These are phyloP conservation scores for Cladosporium sp. DNA, from an alignment of 2,329 filamentous ascomycete species.

Conservation along the genomic window DNA sequence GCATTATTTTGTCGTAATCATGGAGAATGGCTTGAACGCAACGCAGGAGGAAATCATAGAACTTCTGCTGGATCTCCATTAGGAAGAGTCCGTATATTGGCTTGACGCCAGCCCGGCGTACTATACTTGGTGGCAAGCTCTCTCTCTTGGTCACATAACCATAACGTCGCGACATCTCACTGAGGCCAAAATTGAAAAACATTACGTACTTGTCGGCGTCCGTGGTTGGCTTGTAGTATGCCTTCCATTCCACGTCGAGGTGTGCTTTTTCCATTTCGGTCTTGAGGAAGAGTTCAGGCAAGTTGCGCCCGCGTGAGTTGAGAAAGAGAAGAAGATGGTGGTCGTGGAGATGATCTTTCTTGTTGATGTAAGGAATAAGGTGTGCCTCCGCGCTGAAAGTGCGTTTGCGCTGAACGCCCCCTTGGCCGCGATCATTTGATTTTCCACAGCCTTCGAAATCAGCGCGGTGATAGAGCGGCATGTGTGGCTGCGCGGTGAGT, in stretches of 20 bases:
- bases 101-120: background rate
- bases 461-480: constrained; percentile 48
- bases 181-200: background rate
- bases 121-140: background rate
- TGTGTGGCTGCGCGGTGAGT: constrained; percentile 47
- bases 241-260: constrained; percentile 26
- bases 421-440: constrained; percentile 16
- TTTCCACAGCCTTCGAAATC: constrained; percentile 43
- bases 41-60: constrained; percentile 47
- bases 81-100: constrained; percentile 37
- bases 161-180: constrained; percentile 25
- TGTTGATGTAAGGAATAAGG: constrained; percentile 55
- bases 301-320: constrained; percentile 48
- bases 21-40: constrained; percentile 49
- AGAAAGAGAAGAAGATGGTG: constrained; percentile 49
- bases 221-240: too few species aligned
- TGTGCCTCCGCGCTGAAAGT: constrained; percentile 32
- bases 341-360: constrained; percentile 49
- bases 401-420: constrained; percentile 9
- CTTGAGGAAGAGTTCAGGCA: constrained; percentile 45
- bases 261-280: constrained; percentile 39
- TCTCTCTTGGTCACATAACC: constrained; percentile 20
- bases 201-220: background rate
- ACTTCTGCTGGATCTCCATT: constrained; percentile 49
- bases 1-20: constrained; percentile 38